Evolutionary conservation across 371 early-diverging fungal species (phyloP).

Genomic region (Haplosporangium sp.): DNA sequence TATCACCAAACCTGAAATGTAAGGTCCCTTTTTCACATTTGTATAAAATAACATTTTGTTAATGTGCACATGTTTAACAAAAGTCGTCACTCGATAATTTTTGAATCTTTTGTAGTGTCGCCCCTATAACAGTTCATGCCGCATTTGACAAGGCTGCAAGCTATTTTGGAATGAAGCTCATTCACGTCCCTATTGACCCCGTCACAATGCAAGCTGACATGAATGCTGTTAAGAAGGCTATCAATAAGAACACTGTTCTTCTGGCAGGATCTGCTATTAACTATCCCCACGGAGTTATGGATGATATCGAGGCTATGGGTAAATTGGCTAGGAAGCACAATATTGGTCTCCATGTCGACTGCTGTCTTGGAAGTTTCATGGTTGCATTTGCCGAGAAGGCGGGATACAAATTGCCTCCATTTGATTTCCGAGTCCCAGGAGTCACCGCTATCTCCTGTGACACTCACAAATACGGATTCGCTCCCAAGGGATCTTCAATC

Average conservation of each 20-base stretch:
- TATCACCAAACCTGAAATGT: constrained; percentile 92
- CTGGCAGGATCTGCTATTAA: constrained; percentile 93
- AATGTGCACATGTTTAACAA: neutral
- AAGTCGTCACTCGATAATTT: too few relatives aligned
- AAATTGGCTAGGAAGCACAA: constrained; percentile 84
- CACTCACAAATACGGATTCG: constrained; percentile 98
- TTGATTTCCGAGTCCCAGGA: constrained; percentile 94
- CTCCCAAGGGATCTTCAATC: constrained; percentile 97
- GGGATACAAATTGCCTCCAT: constrained; percentile 83
- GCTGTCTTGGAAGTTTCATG: constrained; percentile 97
- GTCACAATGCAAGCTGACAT: constrained; percentile 82
- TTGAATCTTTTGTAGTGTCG: constrained; percentile 64
- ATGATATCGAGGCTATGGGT: constrained; percentile 88
- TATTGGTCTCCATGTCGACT: constrained; percentile 94
- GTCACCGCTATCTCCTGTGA: constrained; percentile 97
- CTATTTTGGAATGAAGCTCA: constrained; percentile 91
- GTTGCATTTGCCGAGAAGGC: constrained; percentile 94
- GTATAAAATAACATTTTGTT: neutral
- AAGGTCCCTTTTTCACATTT: constrained; percentile 33
- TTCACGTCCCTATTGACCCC: constrained; percentile 88
- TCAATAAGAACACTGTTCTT: constrained; percentile 93
- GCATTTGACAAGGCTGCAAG: constrained; percentile 96
- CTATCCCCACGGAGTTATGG: constrained; percentile 95
- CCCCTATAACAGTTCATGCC: constrained; percentile 92
- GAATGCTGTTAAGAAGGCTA: constrained; percentile 77